phyloP scores from a whole-genome alignment of 2,329 filamentous ascomycete species.

The Penicillium sclerotiorum region DNA sequence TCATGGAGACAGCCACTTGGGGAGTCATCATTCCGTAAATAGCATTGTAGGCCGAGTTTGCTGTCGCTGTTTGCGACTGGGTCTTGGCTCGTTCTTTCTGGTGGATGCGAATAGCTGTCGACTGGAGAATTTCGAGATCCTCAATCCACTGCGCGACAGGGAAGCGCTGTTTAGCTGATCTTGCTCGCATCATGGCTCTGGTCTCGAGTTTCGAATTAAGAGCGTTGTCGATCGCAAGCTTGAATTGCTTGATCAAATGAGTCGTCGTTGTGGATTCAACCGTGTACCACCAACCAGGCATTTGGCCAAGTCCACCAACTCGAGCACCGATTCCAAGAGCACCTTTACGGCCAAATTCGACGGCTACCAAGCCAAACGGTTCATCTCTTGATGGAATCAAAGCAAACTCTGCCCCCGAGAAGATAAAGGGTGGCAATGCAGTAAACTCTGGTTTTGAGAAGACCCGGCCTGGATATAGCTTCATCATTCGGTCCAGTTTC shows the following conservation, averaged over 20 bases:
- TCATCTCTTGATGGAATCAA: conserved; percentile 70
- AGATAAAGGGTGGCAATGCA: conserved; percentile 66
- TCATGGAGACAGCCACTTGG: conserved; percentile 17
- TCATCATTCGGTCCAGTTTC: conserved; percentile 66
- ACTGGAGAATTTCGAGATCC: conserved; percentile 64
- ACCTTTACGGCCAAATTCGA: conserved; percentile 70
- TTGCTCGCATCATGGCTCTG: conserved; percentile 65
- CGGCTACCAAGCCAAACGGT: conserved; percentile 69
- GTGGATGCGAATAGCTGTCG: conserved; percentile 61
- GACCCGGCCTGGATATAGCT: conserved; percentile 65
- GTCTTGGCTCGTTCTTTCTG: conserved; percentile 45
- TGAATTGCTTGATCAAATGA: conserved; percentile 67
- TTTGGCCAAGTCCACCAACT: conserved; percentile 69
- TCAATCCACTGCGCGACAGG: conserved; percentile 69
- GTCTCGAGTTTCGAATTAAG: conserved; percentile 59
- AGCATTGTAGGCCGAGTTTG: conserved; percentile 47
- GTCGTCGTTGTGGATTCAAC: conserved; percentile 66
- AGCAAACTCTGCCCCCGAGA: conserved; percentile 68
- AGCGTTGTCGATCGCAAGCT: conserved; percentile 63
- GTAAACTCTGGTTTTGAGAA: conserved; percentile 72
- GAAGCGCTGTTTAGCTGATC: conserved; percentile 67
- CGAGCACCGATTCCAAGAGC: conserved; percentile 67
- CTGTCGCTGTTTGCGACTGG: conserved; percentile 33
- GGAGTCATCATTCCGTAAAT: conserved; percentile 43
- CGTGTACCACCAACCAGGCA: conserved; percentile 73